Evolutionary conservation across 2,329 filamentous ascomycete genomes (phyloP).

Genomic region (Penicillium sp.): DNA sequence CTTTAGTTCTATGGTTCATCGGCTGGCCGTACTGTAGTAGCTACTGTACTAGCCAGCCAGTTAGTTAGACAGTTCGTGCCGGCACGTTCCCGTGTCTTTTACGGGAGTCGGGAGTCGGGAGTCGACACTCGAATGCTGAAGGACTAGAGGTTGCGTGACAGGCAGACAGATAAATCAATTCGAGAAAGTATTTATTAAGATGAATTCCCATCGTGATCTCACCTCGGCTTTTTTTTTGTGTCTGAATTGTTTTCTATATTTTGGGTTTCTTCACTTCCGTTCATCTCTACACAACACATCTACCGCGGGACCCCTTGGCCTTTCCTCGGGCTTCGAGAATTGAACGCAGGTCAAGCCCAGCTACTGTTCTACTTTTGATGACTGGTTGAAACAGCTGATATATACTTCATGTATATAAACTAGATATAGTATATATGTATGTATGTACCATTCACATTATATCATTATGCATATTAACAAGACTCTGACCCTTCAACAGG

Average conservation of each 20-base stretch:
- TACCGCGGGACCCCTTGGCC: too few relatives aligned
- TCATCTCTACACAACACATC: too few relatives aligned
- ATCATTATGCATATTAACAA: slow-evolving; percentile 14
- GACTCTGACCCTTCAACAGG: neutral
- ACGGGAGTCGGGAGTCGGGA: neutral
- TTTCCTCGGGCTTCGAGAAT: too few relatives aligned
- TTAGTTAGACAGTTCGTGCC: neutral
- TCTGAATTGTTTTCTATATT: too few relatives aligned
- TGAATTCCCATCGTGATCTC: too few relatives aligned
- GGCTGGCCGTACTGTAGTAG: neutral
- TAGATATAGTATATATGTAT: neutral
- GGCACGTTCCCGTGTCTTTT: too few relatives aligned
- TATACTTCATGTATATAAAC: neutral
- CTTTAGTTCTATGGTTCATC: neutral
- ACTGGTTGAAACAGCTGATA: neutral
- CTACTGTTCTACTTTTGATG: neutral
- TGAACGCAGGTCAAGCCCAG: too few relatives aligned
- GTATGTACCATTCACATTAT: slow-evolving; percentile 13
- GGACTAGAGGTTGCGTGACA: too few relatives aligned
- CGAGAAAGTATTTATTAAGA: too few relatives aligned
- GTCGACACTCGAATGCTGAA: neutral
- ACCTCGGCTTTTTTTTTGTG: too few relatives aligned
- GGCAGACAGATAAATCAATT: too few relatives aligned
- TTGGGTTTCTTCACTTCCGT: too few relatives aligned
- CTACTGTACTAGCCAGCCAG: neutral